These are phyloP conservation scores for Groenewaldozyma tartarivorans DNA, from an alignment of 805 yeast genomes.

Conservation along the genomic window DNA sequence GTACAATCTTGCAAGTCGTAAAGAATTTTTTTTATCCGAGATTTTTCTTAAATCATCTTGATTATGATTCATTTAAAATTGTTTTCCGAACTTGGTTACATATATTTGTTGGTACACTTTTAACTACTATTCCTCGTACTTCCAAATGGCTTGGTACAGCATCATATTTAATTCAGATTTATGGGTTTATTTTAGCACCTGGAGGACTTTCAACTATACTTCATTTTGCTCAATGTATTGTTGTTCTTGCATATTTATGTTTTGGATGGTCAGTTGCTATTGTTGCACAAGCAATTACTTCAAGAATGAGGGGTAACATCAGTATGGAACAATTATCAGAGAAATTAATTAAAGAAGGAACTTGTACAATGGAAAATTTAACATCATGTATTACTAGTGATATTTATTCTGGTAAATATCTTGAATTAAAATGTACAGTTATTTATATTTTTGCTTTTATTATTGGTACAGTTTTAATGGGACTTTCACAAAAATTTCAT, in stretches of 20 bases:
- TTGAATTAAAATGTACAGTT: conserved; percentile 14
- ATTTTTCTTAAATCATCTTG: conserved; percentile 20
- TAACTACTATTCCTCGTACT: conserved; percentile 14
- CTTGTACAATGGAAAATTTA: conserved; percentile 14
- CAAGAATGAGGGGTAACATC: conserved; percentile 18
- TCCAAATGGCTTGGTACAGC: conserved; percentile 22
- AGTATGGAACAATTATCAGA: conserved; percentile 8
- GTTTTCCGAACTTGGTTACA: conserved; percentile 21
- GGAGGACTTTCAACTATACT: conserved; percentile 20
- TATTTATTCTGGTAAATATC: conserved; percentile 18
- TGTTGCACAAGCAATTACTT: conserved; percentile 19
- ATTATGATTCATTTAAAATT: conserved; percentile 15
- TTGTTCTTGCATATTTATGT: conserved; percentile 6
- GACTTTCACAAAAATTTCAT: conserved; percentile 12
- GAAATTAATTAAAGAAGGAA: conserved; percentile 14
- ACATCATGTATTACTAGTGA: conserved; percentile 13
- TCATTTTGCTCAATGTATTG: conserved; percentile 11
- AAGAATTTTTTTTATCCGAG: conserved; percentile 3
- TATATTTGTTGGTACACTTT: conserved; percentile 18
- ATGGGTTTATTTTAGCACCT: conserved; percentile 18
- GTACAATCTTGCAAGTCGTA: background rate
- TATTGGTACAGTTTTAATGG: conserved; percentile 13
- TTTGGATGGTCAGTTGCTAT: conserved; percentile 13
- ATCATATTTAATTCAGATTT: conserved; percentile 18
- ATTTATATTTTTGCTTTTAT: conserved; percentile 20